Evolutionary conservation across 2,329 filamentous ascomycete species (phyloP).

Genomic region (Colletotrichum abscissum): DNA sequence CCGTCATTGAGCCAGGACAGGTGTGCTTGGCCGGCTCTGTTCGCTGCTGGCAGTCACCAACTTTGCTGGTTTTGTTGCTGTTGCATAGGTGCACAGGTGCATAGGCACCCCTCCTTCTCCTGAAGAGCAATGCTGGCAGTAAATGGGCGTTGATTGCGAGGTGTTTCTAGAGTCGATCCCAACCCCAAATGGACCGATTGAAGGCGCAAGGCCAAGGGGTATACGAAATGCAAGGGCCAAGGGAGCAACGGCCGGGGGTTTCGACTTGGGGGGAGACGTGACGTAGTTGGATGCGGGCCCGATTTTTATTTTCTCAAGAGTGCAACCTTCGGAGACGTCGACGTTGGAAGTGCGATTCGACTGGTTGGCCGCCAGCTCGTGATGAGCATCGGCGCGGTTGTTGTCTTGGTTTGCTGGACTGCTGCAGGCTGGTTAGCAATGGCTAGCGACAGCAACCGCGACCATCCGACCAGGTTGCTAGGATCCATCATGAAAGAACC

Average conservation of each 20-base stretch:
- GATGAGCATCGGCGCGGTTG: neutral
- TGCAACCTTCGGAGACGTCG: slow-evolving; percentile 2
- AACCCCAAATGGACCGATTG: slow-evolving; percentile 23
- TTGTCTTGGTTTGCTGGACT: slow-evolving; percentile 5
- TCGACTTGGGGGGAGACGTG: slow-evolving; percentile 31
- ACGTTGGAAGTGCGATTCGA: neutral
- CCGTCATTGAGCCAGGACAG: neutral
- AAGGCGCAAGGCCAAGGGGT: slow-evolving; percentile 29
- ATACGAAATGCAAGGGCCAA: slow-evolving; percentile 34
- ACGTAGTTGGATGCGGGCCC: slow-evolving; percentile 34
- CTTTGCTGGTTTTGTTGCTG: too few relatives aligned
- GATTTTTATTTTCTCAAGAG: slow-evolving; percentile 26
- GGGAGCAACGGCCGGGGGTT: slow-evolving; percentile 28
- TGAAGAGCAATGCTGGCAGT: slow-evolving; percentile 2
- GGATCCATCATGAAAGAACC: neutral
- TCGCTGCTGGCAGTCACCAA: neutral
- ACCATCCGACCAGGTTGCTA: slow-evolving; percentile 5
- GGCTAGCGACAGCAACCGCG: neutral
- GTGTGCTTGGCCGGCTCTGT: neutral
- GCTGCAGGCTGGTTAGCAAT: slow-evolving; percentile 2
- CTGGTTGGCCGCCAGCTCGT: slow-evolving; percentile 2
- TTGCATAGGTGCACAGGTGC: too few relatives aligned
- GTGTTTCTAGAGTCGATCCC: slow-evolving; percentile 27
- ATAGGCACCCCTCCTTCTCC: neutral
- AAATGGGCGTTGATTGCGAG: slow-evolving; percentile 19